These are phyloP conservation scores for Phytophthora litchii DNA, from an alignment of 352 stramenopile genomes.

Conservation along the genomic window DNA sequence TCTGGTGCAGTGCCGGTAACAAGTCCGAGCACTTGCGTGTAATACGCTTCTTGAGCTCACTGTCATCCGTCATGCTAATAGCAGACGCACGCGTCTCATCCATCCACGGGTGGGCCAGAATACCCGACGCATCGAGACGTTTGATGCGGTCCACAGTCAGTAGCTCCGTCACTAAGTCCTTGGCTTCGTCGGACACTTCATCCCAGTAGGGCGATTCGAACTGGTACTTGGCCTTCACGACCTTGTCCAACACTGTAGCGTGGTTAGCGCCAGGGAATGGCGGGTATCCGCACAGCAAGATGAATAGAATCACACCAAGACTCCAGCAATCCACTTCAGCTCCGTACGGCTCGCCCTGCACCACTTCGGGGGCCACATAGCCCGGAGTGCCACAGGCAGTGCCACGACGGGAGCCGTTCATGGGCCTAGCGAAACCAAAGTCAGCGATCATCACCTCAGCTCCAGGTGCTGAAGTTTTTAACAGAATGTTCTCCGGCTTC, in stretches of 20 bases:
- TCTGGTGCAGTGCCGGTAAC: slow-evolving; percentile 69
- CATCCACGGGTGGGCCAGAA: slow-evolving; percentile 88
- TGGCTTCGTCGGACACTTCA: slow-evolving; percentile 92
- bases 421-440: slow-evolving; percentile 87
- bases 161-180: slow-evolving; percentile 94
- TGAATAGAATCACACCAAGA: slow-evolving; percentile 94
- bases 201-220: slow-evolving; percentile 95
- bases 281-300: slow-evolving; percentile 93
- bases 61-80: slow-evolving; percentile 37
- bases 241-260: slow-evolving; percentile 71
- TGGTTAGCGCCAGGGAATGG: slow-evolving; percentile 83
- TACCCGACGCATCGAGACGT: slow-evolving; percentile 66
- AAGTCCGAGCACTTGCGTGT: slow-evolving; percentile 61
- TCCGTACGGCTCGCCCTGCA: slow-evolving; percentile 88
- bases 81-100: slow-evolving; percentile 34
- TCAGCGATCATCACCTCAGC: slow-evolving; percentile 88
- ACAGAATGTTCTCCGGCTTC: slow-evolving; percentile 91
- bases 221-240: slow-evolving; percentile 88
- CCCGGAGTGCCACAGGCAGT: slow-evolving; percentile 86
- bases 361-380: slow-evolving; percentile 95
- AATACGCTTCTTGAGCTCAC: slow-evolving; percentile 38
- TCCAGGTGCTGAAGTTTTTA: slow-evolving; percentile 76
- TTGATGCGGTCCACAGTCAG: slow-evolving; percentile 89
- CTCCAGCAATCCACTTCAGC: slow-evolving; percentile 94
- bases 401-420: slow-evolving; percentile 55